Evolutionary conservation across 2,329 filamentous ascomycete species (phyloP).

Genomic region (Aureobasidium melanogenum): DNA sequence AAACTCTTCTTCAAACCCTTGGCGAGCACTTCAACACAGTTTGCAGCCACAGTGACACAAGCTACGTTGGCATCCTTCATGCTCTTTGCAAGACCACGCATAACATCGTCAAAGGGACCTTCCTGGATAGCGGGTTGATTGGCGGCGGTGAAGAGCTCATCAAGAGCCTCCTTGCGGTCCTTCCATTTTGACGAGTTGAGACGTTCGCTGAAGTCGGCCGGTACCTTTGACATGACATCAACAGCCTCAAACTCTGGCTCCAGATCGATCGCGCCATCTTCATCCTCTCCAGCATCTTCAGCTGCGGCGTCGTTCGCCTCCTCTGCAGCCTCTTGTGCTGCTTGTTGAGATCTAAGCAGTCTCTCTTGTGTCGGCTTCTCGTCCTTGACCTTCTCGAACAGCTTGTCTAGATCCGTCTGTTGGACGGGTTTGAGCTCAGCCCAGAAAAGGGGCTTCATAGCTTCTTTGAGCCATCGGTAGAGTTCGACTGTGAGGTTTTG

Average conservation of each 20-base stretch:
- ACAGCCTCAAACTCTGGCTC: conserved; percentile 64
- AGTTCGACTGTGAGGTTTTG: conserved; percentile 87
- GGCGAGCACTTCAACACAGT: conserved; percentile 82
- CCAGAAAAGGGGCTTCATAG: conserved; percentile 98
- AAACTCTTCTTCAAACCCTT: conserved; percentile 75
- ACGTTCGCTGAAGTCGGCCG: conserved; percentile 72
- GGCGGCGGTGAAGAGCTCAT: conserved; percentile 64
- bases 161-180: conserved; percentile 88
- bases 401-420: conserved; percentile 83
- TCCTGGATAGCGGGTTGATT: conserved; percentile 91
- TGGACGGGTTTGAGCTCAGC: conserved; percentile 89
- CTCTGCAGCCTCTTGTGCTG: conserved; percentile 61
- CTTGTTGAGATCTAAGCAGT: conserved; percentile 81
- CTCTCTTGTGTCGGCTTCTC: conserved; percentile 89
- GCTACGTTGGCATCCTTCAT: conserved; percentile 99
- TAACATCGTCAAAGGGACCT: conserved; percentile 75
- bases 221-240: conserved; percentile 73
- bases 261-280: conserved; percentile 62
- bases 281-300: conserved; percentile 40
- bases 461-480: conserved; percentile 93
- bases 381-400: conserved; percentile 88
- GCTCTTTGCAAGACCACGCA: conserved; percentile 76
- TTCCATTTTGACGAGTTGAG: conserved; percentile 95
- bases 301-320: conserved; percentile 46
- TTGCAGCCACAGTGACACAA: conserved; percentile 85